These are phyloP conservation scores for Jamesozyma jinghongensis DNA, from an alignment of 805 yeast species.

Conservation along the genomic window DNA sequence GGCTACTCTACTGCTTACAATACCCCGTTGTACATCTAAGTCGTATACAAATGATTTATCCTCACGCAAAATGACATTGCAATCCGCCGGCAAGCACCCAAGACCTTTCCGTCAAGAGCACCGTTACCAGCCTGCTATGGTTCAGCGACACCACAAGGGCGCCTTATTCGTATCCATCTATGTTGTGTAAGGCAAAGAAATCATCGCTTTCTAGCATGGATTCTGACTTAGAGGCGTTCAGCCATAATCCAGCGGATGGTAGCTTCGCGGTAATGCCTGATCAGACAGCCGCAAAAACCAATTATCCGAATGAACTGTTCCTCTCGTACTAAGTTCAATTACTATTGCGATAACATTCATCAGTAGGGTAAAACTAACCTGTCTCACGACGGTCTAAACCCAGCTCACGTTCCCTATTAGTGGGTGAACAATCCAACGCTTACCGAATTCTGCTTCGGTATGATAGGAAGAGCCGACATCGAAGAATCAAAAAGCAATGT, in stretches of 20 bases:
- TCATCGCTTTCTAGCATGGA: conserved; percentile 44
- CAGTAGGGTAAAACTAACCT: conserved; percentile 39
- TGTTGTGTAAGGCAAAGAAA: conserved; percentile 35
- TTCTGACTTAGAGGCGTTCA: conserved; percentile 44
- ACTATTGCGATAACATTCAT: conserved; percentile 33
- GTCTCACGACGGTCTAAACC: conserved; percentile 40
- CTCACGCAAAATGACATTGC: conserved; percentile 39
- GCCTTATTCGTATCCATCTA: conserved; percentile 37
- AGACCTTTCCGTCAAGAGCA: conserved; percentile 33
- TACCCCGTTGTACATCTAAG: conserved; percentile 39
- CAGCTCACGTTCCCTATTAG: conserved; percentile 39
- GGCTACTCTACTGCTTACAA: conserved; percentile 46
- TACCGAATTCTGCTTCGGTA: conserved; percentile 42
- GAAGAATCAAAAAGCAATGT: conserved; percentile 41
- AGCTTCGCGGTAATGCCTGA: conserved; percentile 41
- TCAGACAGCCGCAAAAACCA: conserved; percentile 40
- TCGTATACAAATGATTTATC: conserved; percentile 41
- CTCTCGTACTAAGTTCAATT: conserved; percentile 40
- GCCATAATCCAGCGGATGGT: conserved; percentile 31
- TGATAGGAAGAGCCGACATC: conserved; percentile 44
- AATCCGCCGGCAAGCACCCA: conserved; percentile 35
- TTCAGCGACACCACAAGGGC: conserved; percentile 33
- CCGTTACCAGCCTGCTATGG: conserved; percentile 36
- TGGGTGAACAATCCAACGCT: conserved; percentile 41
- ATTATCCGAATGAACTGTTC: conserved; percentile 41